phyloP scores from a whole-genome alignment of 2,329 filamentous ascomycete species.

The Pseudocercospora ulei region DNA sequence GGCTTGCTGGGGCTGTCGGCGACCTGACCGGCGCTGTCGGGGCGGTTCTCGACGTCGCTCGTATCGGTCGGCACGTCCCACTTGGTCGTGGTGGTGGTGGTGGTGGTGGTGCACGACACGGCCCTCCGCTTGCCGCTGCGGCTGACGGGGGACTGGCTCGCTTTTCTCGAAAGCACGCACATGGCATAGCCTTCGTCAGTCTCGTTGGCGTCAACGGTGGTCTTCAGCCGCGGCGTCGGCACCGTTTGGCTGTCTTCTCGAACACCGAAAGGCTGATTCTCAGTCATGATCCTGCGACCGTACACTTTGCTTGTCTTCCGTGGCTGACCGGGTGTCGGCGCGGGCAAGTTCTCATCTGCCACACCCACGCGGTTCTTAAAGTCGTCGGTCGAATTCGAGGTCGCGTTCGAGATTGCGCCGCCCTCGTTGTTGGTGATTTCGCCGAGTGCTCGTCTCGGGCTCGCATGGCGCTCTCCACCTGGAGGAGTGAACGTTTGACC shows the following conservation, averaged over 20 bases:
- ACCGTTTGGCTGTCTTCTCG: constrained; percentile 52
- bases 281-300: constrained; percentile 49
- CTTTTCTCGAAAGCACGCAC: constrained; percentile 59
- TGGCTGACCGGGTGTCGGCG: constrained; percentile 89
- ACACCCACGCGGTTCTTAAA: constrained; percentile 46
- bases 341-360: constrained; percentile 86
- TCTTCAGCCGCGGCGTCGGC: constrained; percentile 52
- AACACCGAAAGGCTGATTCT: constrained; percentile 43
- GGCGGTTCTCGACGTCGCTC: constrained; percentile 42
- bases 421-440: constrained; percentile 78
- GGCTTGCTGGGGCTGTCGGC: constrained; percentile 30
- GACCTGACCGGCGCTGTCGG: constrained; percentile 18
- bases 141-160: constrained; percentile 49
- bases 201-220: constrained; percentile 52
- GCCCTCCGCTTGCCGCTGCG: constrained; percentile 57
- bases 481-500: constrained; percentile 73
- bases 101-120: constrained; percentile 64
- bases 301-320: constrained; percentile 76
- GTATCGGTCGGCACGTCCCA: constrained; percentile 39
- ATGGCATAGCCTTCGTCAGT: constrained; percentile 79
- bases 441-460: constrained; percentile 62
- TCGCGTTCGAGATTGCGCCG: constrained; percentile 37
- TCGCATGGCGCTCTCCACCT: constrained; percentile 58
- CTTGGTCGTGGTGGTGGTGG: constrained; percentile 52
- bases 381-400: constrained; percentile 25